Conservation (phyloP, 78 protist genomes). For the Anaeramoeba flamelloides region DNA sequence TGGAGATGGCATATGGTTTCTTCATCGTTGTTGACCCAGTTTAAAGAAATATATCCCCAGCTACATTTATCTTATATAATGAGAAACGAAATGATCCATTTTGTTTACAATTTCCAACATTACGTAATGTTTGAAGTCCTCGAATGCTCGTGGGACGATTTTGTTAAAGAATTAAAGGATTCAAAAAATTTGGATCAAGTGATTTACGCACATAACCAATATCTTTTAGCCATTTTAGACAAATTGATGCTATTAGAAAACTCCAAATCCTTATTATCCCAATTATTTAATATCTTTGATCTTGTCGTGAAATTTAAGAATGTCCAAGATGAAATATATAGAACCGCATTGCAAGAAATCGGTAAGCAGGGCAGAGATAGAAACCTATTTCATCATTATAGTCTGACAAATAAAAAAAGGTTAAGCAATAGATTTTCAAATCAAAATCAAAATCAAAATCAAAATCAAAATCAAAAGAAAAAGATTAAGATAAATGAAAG, state of each 20-base stretch:
- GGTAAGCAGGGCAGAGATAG: background rate
- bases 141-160: background rate
- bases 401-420: background rate
- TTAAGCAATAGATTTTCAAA: background rate
- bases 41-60: background rate
- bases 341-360: background rate
- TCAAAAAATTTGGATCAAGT: background rate
- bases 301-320: background rate
- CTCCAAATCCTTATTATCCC: background rate
- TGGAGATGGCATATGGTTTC: background rate
- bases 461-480: background rate
- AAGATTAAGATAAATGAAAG: background rate
- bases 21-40: background rate
- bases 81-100: background rate
- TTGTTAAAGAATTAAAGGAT: background rate
- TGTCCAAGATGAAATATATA: background rate
- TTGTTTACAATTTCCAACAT: background rate
- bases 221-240: background rate
- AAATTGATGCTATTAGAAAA: background rate
- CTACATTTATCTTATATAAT: background rate
- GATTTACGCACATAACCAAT: background rate
- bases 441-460: background rate
- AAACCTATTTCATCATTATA: background rate
- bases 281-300: background rate
- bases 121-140: background rate